These are phyloP conservation scores for Fusarium sp. DNA, from an alignment of 2,329 filamentous ascomycete species.

Conservation along the genomic window DNA sequence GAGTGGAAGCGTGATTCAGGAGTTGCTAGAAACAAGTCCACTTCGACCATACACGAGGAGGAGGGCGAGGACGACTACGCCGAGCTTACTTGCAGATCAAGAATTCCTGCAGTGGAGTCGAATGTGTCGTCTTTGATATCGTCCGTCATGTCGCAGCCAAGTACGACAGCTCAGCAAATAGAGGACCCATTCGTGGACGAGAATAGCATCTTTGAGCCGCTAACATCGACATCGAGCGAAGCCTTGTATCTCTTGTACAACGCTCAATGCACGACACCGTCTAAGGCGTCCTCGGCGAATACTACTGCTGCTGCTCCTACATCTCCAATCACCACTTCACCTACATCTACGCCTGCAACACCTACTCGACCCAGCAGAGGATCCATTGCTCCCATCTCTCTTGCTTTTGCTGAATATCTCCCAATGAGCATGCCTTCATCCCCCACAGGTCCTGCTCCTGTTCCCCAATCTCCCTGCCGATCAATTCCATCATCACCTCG, in stretches of 20 bases:
- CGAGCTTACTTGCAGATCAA: conserved; percentile 30
- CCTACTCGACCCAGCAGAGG: conserved; percentile 34
- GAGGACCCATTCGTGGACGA: conserved; percentile 43
- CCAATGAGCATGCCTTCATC: conserved; percentile 26
- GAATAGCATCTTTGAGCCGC: conserved; percentile 42
- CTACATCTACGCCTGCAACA: conserved; percentile 32
- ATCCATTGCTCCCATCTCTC: conserved; percentile 21
- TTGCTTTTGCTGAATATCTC: conserved; percentile 25
- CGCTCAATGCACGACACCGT: conserved; percentile 40
- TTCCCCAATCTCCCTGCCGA: conserved; percentile 13
- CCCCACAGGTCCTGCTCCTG: conserved; percentile 26
- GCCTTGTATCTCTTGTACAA: conserved; percentile 43
- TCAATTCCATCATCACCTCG: conserved; percentile 41
- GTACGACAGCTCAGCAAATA: conserved; percentile 25
- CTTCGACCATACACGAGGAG: conserved; percentile 55
- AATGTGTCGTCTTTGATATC: conserved; percentile 31
- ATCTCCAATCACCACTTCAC: conserved; percentile 7
- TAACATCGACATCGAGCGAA: conserved; percentile 37
- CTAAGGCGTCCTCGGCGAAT: conserved; percentile 25
- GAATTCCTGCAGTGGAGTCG: conserved; percentile 26
- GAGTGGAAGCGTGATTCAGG: conserved; percentile 68
- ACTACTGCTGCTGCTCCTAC: conserved; percentile 10
- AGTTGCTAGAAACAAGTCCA: conserved; percentile 60
- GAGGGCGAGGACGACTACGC: conserved; percentile 54
- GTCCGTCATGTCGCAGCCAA: conserved; percentile 30